These are phyloP conservation scores for Periconia sp. DNA, from an alignment of 2,329 filamentous ascomycete genomes.

Conservation along the genomic window DNA sequence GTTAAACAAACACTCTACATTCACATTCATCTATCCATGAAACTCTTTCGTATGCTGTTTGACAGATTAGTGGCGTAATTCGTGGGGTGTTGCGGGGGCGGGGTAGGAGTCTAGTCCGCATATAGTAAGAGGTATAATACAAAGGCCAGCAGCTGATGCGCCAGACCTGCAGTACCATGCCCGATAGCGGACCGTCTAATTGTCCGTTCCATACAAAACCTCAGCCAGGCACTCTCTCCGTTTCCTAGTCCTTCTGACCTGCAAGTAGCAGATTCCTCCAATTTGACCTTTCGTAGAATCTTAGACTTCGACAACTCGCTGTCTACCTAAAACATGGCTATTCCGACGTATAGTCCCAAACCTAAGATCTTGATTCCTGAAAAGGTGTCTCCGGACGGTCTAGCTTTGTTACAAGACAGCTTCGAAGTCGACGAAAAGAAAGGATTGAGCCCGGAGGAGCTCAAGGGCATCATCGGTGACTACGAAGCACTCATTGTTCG, in stretches of 20 bases:
- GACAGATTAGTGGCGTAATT: conserved; percentile 19
- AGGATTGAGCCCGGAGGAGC: conserved; percentile 66
- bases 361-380: conserved; percentile 75
- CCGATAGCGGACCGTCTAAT: conserved; percentile 15
- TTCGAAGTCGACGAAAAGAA: conserved; percentile 74
- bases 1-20: no score
- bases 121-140: conserved; percentile 24
- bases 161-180: conserved; percentile 9
- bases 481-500: conserved; percentile 82
- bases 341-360: conserved; percentile 32
- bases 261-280: conserved; percentile 1
- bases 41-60: conserved; percentile 4
- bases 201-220: no score
- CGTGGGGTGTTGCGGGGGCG: conserved; percentile 42
- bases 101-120: conserved; percentile 32
- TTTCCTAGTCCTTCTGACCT: no score
- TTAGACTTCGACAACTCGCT: no score
- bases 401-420: conserved; percentile 69
- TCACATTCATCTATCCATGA: no score
- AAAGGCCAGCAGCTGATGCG: conserved; percentile 32
- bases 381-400: conserved; percentile 79
- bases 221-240: no score
- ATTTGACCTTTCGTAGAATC: neutral
- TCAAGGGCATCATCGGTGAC: conserved; percentile 69
- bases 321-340: conserved; percentile 33